Conservation (phyloP, 2,329 filamentous ascomycete species). For the Rutstroemia sydowiana region DNA sequence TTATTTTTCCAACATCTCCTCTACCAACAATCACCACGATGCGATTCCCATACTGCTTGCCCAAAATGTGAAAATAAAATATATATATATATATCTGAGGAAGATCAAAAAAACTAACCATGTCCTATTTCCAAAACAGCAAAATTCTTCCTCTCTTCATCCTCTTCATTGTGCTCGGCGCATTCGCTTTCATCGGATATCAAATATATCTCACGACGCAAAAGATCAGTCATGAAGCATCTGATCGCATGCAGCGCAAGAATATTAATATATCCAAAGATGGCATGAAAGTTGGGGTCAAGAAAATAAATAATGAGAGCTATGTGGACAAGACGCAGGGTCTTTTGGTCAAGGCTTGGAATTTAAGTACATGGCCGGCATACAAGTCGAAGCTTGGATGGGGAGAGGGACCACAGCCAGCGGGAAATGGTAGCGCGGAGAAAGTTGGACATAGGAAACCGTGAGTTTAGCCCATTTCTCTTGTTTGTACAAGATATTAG, state of each 20-base stretch:
- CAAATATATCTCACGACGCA: conserved; percentile 62
- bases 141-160: conserved; percentile 61
- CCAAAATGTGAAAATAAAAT: too few species aligned
- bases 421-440: conserved; percentile 12
- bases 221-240: conserved; percentile 58
- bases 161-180: conserved; percentile 50
- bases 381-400: conserved; percentile 31
- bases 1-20: not conserved
- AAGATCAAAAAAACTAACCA: conserved; percentile 1
- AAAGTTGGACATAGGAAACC: conserved; percentile 26
- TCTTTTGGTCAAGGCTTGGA: conserved; percentile 60
- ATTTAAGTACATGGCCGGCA: conserved; percentile 36
- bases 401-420: conserved; percentile 27
- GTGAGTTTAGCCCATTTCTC: conserved; percentile 18
- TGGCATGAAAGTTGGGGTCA: conserved; percentile 64
- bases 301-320: conserved; percentile 58
- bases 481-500: not conserved
- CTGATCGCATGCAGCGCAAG: conserved; percentile 65
- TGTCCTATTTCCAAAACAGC: conserved; percentile 16
- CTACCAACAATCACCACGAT: not conserved
- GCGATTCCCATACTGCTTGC: too few species aligned
- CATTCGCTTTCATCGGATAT: conserved; percentile 59
- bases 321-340: conserved; percentile 70
- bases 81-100: too few species aligned
- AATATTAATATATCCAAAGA: conserved; percentile 71